Evolutionary conservation across 176 grass and related monocot species (phyloP).

Genomic region (Thalia dealbata): DNA sequence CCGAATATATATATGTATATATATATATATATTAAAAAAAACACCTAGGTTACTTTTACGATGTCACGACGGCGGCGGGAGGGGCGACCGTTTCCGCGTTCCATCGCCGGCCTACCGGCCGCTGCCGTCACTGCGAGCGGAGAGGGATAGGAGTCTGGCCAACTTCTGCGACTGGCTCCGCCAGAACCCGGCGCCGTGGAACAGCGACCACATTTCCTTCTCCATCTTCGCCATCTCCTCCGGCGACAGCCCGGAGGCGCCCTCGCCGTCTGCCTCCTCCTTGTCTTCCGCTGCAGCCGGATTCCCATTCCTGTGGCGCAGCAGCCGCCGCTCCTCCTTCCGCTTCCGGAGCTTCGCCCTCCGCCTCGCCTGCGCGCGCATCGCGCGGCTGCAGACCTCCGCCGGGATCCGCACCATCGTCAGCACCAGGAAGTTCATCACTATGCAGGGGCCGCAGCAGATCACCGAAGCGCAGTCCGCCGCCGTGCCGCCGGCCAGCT

Average conservation of each 20-base stretch:
- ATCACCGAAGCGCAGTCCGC: conserved; percentile 52
- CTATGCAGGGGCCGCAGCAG: conserved; percentile 59
- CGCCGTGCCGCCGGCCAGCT: conserved; percentile 63
- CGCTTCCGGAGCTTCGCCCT: background rate
- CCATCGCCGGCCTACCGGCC: too few species aligned
- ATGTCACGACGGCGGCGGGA: too few species aligned
- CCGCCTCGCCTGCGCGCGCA: background rate
- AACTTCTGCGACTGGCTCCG: background rate
- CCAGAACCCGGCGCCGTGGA: background rate
- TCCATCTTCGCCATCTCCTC: background rate
- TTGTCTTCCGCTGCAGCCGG: conserved; percentile 1
- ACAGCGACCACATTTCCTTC: background rate
- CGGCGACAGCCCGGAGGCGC: background rate
- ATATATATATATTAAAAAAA: too few species aligned
- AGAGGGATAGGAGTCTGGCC: too few species aligned
- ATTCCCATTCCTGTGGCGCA: conserved; percentile 16
- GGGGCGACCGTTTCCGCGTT: too few species aligned
- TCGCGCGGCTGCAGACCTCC: conserved; percentile 38
- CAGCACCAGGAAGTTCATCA: conserved; percentile 50
- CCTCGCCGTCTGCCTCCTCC: background rate
- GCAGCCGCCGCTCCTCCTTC: background rate
- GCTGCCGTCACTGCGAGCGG: too few species aligned
- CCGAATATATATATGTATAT: too few species aligned
- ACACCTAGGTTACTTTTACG: too few species aligned
- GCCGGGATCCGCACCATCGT: conserved; percentile 48